phyloP scores from a whole-genome alignment of 2,329 filamentous ascomycete genomes.

The Fusarium albosuccineum region DNA sequence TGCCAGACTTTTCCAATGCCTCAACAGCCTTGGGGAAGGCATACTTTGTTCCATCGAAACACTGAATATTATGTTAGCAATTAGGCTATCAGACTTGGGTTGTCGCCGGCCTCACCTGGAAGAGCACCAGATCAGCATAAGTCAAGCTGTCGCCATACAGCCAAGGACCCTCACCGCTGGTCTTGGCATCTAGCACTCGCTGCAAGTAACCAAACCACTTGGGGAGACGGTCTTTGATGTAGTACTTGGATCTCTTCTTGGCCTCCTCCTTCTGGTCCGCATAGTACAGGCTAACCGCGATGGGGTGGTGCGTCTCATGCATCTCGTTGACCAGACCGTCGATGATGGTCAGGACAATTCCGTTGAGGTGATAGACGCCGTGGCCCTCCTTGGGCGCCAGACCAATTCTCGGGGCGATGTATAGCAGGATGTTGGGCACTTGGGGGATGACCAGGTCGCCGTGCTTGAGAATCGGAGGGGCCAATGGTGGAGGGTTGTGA shows the following conservation, averaged over 20 bases:
- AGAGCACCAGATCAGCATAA: conserved; percentile 80
- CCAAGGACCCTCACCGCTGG: conserved; percentile 71
- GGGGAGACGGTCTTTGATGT: conserved; percentile 72
- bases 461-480: conserved; percentile 75
- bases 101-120: conserved; percentile 66
- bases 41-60: conserved; percentile 70
- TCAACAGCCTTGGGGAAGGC: conserved; percentile 78
- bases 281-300: conserved; percentile 71
- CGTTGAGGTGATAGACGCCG: conserved; percentile 70
- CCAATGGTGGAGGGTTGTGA: conserved; percentile 73
- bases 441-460: conserved; percentile 75
- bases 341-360: conserved; percentile 75
- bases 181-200: conserved; percentile 69
- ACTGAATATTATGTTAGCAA: conserved; percentile 47
- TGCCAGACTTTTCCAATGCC: conserved; percentile 64
- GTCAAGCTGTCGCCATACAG: conserved; percentile 74
- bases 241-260: conserved; percentile 68
- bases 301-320: conserved; percentile 82
- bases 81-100: not conserved
- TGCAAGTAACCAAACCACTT: conserved; percentile 81
- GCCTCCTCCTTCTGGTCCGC: conserved; percentile 81
- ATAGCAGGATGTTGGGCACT: conserved; percentile 79
- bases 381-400: conserved; percentile 61
- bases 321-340: conserved; percentile 78
- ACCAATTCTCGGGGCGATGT: conserved; percentile 72